Conservation (phyloP, 2,329 filamentous ascomycete genomes). For the Colletotrichum musae region DNA sequence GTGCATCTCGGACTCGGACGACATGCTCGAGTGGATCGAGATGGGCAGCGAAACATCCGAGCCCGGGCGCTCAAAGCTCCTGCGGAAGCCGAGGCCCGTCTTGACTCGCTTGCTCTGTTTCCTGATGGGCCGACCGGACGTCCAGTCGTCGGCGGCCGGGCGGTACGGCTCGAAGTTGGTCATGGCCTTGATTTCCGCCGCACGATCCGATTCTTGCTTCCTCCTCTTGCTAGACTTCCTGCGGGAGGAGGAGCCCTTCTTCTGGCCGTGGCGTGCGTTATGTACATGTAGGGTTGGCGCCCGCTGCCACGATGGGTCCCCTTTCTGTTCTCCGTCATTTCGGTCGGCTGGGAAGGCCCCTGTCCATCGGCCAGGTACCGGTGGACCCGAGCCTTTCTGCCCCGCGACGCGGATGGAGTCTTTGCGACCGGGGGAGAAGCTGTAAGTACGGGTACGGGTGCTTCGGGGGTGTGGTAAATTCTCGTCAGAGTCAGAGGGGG, state of each 20-base stretch:
- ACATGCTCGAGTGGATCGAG: constrained; percentile 83
- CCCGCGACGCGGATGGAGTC: constrained; percentile 64
- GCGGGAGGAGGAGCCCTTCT: constrained; percentile 66
- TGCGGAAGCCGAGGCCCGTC: constrained; percentile 61
- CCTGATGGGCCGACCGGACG: constrained; percentile 72
- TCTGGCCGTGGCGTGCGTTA: constrained; percentile 71
- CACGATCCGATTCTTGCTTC: constrained; percentile 81
- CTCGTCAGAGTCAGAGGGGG: too few species aligned
- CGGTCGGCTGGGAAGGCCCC: constrained; percentile 40
- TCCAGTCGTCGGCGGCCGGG: constrained; percentile 71
- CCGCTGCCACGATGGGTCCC: constrained; percentile 48
- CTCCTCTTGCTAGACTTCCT: constrained; percentile 84
- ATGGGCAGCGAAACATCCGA: constrained; percentile 84
- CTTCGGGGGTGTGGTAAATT: constrained; percentile 52
- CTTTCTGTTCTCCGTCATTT: constrained; percentile 42
- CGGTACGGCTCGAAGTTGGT: constrained; percentile 77
- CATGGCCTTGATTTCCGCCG: constrained; percentile 92
- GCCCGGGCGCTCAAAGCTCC: constrained; percentile 71
- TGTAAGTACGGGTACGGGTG: constrained; percentile 68
- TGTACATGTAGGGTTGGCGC: constrained; percentile 72
- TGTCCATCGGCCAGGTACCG: constrained; percentile 32
- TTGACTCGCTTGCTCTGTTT: constrained; percentile 77
- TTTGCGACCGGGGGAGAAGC: constrained; percentile 73
- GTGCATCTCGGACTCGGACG: constrained; percentile 79
- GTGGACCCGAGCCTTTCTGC: constrained; percentile 40